A percentile compares a stretch with the other conserved stretches of the same genome.
These are phyloP conservation scores for Proliferodiscus dingleyae DNA, from an alignment of 2,329 filamentous ascomycete species.

Conservation along the genomic window DNA sequence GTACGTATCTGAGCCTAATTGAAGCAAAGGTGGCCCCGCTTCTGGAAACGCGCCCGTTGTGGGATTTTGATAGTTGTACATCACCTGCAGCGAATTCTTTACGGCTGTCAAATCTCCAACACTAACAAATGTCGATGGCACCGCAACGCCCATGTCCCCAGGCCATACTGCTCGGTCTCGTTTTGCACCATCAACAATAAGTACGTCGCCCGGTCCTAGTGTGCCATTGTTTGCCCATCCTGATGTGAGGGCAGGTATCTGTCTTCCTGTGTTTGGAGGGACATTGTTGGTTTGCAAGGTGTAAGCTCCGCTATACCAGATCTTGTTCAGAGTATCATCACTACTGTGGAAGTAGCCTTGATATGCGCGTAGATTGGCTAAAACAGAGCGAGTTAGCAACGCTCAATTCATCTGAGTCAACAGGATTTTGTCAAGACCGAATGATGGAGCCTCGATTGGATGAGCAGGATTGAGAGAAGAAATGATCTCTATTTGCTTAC, in stretches of 20 bases:
- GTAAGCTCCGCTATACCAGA: constrained; percentile 49
- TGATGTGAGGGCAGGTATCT: constrained; percentile 25
- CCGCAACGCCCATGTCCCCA: constrained; percentile 54
- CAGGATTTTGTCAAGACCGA: neutral
- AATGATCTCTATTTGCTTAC: neutral
- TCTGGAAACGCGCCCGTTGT: constrained; percentile 24
- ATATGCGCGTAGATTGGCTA: constrained; percentile 39
- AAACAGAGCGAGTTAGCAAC: neutral
- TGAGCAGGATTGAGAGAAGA: too few relatives aligned
- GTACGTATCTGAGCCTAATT: constrained; percentile 44
- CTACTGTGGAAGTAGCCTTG: constrained; percentile 49
- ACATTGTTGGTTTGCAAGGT: constrained; percentile 33
- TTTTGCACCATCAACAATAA: constrained; percentile 49
- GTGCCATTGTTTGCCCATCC: constrained; percentile 37
- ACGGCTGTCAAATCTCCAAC: constrained; percentile 47
- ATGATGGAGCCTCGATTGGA: too few relatives aligned
- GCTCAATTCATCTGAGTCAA: neutral
- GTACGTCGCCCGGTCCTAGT: constrained; percentile 28
- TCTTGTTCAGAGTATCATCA: constrained; percentile 46
- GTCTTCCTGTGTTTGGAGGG: constrained; percentile 30
- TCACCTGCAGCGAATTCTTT: constrained; percentile 37
- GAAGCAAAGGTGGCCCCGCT: constrained; percentile 23
- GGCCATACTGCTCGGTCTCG: constrained; percentile 57
- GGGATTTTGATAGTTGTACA: constrained; percentile 38
- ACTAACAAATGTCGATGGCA: constrained; percentile 47